Evolutionary conservation across 1,284 basidiomycete species (phyloP), one percentile per base, ranked within the genome.

Genomic region (Moesziomyces antarcticus): DNA sequence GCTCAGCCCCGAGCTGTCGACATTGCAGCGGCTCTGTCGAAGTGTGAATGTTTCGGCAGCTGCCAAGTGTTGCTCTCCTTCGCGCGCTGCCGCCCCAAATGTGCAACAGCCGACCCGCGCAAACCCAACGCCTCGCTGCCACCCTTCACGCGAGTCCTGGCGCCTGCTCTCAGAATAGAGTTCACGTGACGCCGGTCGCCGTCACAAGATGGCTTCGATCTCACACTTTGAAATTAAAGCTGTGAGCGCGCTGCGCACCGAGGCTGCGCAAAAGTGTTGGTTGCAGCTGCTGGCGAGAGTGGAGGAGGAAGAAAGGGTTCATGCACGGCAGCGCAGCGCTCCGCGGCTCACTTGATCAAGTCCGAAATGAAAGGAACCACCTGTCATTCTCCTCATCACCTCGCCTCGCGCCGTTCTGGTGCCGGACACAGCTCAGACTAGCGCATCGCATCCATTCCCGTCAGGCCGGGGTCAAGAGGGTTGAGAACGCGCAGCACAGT

Each of bases 301-400:
- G 16, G 14, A 18, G 37, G 37, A 40, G 37, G 37, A 40, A 18
- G 30, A 33, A 33, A 33, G 30, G 30, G 30, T 33, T 33, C 11
- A 33, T 33, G 30, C 25, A 27, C 6, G 25, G 25, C 25, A 7
- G 25, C 25, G 25, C 25, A 33, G 13, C 30, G 30, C 30, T 5
- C 27, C 27, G 27, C 27, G 21, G 47, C 30, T 33, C 33, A 24
- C 30, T 40, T 40, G 16, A n/a, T 40, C 37, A 18, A 14, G 6
- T 3, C 7, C 37, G 37, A 40, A 18, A 40, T 40, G 37, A 40
- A 18, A 14, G 13, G 33, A 14, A 14, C 37, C 35, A 44, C 44
- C 43, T 55, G 45, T 21, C 53, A 55, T 16, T 48, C 53, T 21
- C 18, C 53, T 55, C 53, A 41, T 55, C 53, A 55, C 18, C n/a